These are phyloP conservation scores for Fusarium musae DNA, from an alignment of 2,329 filamentous ascomycete genomes.

Conservation along the genomic window DNA sequence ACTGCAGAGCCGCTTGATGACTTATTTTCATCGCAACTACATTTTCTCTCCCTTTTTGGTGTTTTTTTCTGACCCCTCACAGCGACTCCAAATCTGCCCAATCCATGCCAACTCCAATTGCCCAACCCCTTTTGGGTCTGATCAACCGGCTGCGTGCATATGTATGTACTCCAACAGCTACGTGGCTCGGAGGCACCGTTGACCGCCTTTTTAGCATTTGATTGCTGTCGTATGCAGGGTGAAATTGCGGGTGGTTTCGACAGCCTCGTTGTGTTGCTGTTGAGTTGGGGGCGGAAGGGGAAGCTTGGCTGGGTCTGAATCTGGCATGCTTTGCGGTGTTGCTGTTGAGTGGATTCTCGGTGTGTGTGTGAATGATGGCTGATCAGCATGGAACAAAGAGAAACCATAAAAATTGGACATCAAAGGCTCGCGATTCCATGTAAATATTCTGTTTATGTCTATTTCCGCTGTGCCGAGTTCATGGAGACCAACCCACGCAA, in stretches of 20 bases:
- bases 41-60: background rate
- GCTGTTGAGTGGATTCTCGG: background rate
- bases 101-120: background rate
- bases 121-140: constrained; percentile 5
- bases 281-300: background rate
- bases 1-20: background rate
- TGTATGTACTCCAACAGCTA: background rate
- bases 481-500: background rate
- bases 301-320: constrained; percentile 2
- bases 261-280: background rate
- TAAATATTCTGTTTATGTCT: background rate
- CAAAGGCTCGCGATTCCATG: background rate
- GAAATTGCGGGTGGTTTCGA: background rate
- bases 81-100: background rate
- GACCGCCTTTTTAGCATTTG: constrained; percentile 6
- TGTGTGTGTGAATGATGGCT: background rate
- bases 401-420: too few species aligned
- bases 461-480: background rate
- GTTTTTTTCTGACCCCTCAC: background rate
- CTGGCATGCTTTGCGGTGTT: background rate
- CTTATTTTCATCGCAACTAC: constrained; percentile 3
- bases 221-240: background rate
- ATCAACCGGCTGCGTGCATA: constrained; percentile 11
- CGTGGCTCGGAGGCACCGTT: background rate
- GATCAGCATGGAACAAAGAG: background rate